Evolutionary conservation across 805 yeast genomes (phyloP), one percentile per base, ranked within the genome.

Genomic region (Starmera quercuum): DNA sequence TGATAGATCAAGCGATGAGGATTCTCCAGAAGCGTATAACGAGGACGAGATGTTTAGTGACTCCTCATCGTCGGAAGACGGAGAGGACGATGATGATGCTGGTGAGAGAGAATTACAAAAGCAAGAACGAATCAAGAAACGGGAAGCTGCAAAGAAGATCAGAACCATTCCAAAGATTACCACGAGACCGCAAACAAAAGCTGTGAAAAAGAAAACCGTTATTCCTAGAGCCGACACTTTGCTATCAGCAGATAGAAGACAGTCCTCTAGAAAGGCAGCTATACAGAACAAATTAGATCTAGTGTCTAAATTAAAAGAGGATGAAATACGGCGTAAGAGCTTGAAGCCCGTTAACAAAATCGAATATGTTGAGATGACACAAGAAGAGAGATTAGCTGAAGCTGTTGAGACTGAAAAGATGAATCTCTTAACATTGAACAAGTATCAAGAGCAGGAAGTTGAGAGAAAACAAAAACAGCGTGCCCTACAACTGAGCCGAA

Each of bases 391-490:
- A 38, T 36, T 66, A 29, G 79, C 71, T n/a, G 92, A 86, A 53
- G 97, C 98, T 1, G 63, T 78, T 30, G 82, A 79, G 45, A 92
- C 97, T 0, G 98, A 92, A 57, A 68, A 71, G 51, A 69, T 72
- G 29, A 92, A 92, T 54, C 61, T 76, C 3, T 63, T 74, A 19
- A 82, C 96, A 3, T 63, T 92, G 43, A 76, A 82, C 41, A 66
- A 72, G 47, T 92, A 83, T 51, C 75, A 80, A 46, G 94, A 88
- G 47, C 90, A 84, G 51, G 98, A 92, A 53, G 63, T 81, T 27
- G 78, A 75, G 30, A 79, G 85, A 47, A 86, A 85, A 53, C 78
- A 80, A 53, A 72, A 71, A 34, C 90, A 88, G 49, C 64, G 88
- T 36, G 85, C 81, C 29, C 59, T 83, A 38, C 74, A 83, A 54